These are phyloP conservation scores for Biscogniauxia mediterranea DNA, from an alignment of 2,329 filamentous ascomycete species.

Conservation along the genomic window DNA sequence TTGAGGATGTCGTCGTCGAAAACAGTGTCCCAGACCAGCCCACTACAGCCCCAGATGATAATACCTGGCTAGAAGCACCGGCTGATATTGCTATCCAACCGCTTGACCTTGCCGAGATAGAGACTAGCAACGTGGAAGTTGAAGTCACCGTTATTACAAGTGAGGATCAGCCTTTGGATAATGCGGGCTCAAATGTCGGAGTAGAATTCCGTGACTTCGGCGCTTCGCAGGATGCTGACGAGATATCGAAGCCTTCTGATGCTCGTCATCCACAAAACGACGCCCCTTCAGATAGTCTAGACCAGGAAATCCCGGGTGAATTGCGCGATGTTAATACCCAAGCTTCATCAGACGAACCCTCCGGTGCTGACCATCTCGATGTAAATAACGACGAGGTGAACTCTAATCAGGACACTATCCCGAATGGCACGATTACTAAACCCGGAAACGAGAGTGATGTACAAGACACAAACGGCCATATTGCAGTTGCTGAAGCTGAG, in stretches of 20 bases:
- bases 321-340: neutral
- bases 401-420: neutral
- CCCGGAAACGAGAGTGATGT: conserved; percentile 4
- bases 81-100: conserved; percentile 1
- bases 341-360: neutral
- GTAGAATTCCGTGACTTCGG: conserved; percentile 13
- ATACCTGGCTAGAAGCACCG: conserved; percentile 16
- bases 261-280: neutral
- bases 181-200: neutral
- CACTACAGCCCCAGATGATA: conserved; percentile 5
- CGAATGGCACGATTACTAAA: neutral
- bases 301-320: neutral
- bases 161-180: conserved; percentile 6
- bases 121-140: conserved; percentile 6
- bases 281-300: neutral
- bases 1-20: conserved; percentile 16
- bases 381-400: neutral
- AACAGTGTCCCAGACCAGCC: conserved; percentile 14
- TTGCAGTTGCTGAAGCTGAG: conserved; percentile 9
- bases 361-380: neutral
- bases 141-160: conserved; percentile 3
- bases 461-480: conserved; percentile 3
- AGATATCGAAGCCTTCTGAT: conserved; percentile 1
- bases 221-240: conserved; percentile 1
- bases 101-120: conserved; percentile 8